Percentiles rank a stretch among this genome's conserved stretches.
Evolutionary conservation across 768 basidiomycete genomes (phyloP).

Genomic region (Botryobasidium botryosum): DNA sequence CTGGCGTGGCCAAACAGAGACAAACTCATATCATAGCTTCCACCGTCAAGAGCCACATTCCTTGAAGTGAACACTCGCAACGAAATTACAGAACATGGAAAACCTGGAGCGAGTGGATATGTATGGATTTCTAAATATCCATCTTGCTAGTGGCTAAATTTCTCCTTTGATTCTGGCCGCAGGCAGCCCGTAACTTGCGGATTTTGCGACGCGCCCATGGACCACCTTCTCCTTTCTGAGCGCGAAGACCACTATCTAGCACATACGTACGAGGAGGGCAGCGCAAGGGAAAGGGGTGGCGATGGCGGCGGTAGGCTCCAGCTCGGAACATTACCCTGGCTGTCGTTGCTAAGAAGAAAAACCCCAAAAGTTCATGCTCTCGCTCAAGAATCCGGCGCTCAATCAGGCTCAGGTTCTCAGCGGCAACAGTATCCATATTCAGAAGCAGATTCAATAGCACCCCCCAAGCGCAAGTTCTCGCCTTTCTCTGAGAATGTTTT

Average conservation of each 20-base stretch:
- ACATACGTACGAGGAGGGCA: constrained; percentile 24
- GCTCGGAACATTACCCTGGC: background rate
- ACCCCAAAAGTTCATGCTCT: background rate
- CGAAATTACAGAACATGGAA: too few relatives aligned
- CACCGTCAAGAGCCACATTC: too few relatives aligned
- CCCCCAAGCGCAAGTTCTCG: background rate
- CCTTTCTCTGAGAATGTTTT: constrained; percentile 29
- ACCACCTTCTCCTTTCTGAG: constrained; percentile 20
- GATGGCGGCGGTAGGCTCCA: background rate
- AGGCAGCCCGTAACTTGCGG: constrained; percentile 31
- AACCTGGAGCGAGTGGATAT: too few relatives aligned
- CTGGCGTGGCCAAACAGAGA: too few relatives aligned
- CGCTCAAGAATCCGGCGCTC: background rate
- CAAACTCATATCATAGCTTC: too few relatives aligned
- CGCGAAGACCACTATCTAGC: constrained; percentile 39
- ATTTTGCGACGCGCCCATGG: constrained; percentile 32
- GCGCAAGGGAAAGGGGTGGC: background rate
- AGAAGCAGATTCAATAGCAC: background rate
- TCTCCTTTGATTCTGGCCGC: too few relatives aligned
- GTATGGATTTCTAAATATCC: too few relatives aligned
- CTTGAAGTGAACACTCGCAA: too few relatives aligned
- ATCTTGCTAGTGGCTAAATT: too few relatives aligned
- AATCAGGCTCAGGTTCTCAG: constrained; percentile 1
- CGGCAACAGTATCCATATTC: background rate
- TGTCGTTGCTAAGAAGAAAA: background rate